Evolutionary conservation across 768 basidiomycete genomes (phyloP), one percentile per base, ranked within the genome.

Genomic region (Phylloporus rhodoxanthus): DNA sequence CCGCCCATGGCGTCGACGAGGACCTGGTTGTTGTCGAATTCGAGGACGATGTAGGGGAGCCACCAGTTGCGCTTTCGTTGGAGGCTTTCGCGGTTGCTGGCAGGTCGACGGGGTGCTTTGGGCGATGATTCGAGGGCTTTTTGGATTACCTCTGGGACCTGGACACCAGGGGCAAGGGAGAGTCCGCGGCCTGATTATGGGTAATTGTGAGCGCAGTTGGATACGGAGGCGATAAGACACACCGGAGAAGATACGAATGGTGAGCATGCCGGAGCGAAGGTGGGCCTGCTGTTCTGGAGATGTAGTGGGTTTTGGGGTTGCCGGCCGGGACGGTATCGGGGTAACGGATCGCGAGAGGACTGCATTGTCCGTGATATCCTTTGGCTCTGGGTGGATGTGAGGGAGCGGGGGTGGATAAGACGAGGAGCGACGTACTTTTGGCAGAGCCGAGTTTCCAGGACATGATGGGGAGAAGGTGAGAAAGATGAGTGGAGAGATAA

Each of bases 21-120:
- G 59, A 98, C 84, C 68, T 98, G 94, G 69, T 98, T 98, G 77
- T 91, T 92, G 72, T 92, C 89, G 73, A 94, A 95, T 71, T 97
- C 94, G 58, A 99, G 84, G 36, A 98, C 96, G 65, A 98, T 88
- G 59, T 88, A 98, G 25, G 96, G 96, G 30, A 99, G 78, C 89
- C 88, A 93, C 86, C 87, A 85, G 69, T 84, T 87, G 52, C 93
- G 91, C 68, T 85, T 91, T 56, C 96, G 79, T 66, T 95, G 93
- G 66, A 94, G 72, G 62, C 89, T 93, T 60, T 97, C 95, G 39
- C 94, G 79, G 66, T 90, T 86, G 68, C 82, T 84, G 5, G 79
- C 77, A 7, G 80, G 78, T 40, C 73, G 74, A 43, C 82, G 73
- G 11, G 74, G 63, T 8, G 78, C 70, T 4, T 80, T 76, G 6